Percentiles rank a stretch among this genome's conserved stretches.
Evolutionary conservation across 2,329 filamentous ascomycete species (phyloP).

Genomic region (Hypoxylon rubiginosum): DNA sequence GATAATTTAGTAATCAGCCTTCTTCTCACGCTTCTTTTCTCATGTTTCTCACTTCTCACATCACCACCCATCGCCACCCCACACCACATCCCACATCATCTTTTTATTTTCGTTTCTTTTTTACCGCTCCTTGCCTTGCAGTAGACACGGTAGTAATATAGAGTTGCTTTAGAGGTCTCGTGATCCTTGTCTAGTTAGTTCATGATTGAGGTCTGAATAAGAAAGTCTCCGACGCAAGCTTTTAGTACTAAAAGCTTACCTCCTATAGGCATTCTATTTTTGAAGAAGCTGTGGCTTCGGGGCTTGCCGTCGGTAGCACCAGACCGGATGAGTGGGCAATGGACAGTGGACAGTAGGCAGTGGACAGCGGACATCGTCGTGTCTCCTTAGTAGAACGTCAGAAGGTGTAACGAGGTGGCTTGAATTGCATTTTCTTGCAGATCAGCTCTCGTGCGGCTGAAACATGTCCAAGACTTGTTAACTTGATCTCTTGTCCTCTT

Average conservation of each 20-base stretch:
- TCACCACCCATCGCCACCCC: neutral
- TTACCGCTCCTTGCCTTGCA: neutral
- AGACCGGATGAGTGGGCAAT: neutral
- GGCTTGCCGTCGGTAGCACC: slow-evolving; percentile 7
- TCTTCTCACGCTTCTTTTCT: slow-evolving; percentile 1
- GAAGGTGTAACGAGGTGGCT: neutral
- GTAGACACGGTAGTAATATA: neutral
- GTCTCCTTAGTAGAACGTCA: neutral
- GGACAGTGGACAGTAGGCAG: neutral
- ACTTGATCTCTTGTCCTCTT: slow-evolving; percentile 14
- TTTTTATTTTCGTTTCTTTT: slow-evolving; percentile 5
- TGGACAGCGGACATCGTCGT: neutral
- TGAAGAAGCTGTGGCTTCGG: slow-evolving; percentile 22
- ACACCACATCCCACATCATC: slow-evolving; percentile 9
- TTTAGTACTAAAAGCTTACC: slow-evolving; percentile 13
- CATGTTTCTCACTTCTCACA: slow-evolving; percentile 8
- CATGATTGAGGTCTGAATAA: slow-evolving; percentile 27
- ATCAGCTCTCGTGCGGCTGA: slow-evolving; percentile 37
- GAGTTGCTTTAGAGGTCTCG: slow-evolving; percentile 19
- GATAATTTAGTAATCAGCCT: slow-evolving; percentile 18
- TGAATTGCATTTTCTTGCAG: slow-evolving; percentile 1
- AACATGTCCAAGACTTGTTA: slow-evolving; percentile 24
- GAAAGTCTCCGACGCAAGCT: slow-evolving; percentile 21
- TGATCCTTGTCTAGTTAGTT: slow-evolving; percentile 15
- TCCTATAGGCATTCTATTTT: slow-evolving; percentile 4